phyloP scores from a whole-genome alignment of 805 yeast genomes.

The Candida ficus region DNA sequence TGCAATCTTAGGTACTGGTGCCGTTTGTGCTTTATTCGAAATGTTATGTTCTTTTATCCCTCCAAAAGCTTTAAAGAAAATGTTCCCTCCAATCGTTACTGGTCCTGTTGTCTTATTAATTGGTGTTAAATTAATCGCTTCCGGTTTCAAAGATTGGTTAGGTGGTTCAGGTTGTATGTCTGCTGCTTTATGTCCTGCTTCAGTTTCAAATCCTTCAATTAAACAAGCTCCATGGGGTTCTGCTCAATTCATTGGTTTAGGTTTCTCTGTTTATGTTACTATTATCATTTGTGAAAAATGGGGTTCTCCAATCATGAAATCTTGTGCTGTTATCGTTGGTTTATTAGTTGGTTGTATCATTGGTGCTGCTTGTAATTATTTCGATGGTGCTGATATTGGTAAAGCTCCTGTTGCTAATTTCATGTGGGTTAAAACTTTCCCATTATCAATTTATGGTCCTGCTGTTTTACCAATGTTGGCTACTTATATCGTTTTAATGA shows the following conservation, averaged over 20 bases:
- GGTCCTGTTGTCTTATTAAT: constrained; percentile 89
- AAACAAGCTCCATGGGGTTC: constrained; percentile 73
- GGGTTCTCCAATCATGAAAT: constrained; percentile 93
- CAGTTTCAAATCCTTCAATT: constrained; percentile 51
- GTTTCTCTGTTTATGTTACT: constrained; percentile 72
- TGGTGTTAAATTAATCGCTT: constrained; percentile 61
- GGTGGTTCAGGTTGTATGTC: constrained; percentile 73
- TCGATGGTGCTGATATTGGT: constrained; percentile 49
- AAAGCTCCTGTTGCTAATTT: constrained; percentile 80
- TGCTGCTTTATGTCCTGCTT: constrained; percentile 40
- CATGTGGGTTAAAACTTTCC: constrained; percentile 85
- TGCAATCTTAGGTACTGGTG: constrained; percentile 76
- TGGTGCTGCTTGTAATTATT: constrained; percentile 87
- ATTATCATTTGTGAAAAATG: constrained; percentile 76
- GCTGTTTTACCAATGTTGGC: constrained; percentile 82
- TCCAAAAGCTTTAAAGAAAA: constrained; percentile 56
- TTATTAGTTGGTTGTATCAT: constrained; percentile 85
- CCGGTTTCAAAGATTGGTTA: constrained; percentile 81
- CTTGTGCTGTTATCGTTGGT: constrained; percentile 88
- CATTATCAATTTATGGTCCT: constrained; percentile 73
- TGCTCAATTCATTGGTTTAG: constrained; percentile 81
- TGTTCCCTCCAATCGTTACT: constrained; percentile 88
- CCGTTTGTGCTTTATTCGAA: constrained; percentile 71
- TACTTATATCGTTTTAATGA: constrained; percentile 73
- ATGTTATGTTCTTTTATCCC: constrained; percentile 73